phyloP scores from a whole-genome alignment of 106 monocot genomes.

The Allium sativum region DNA sequence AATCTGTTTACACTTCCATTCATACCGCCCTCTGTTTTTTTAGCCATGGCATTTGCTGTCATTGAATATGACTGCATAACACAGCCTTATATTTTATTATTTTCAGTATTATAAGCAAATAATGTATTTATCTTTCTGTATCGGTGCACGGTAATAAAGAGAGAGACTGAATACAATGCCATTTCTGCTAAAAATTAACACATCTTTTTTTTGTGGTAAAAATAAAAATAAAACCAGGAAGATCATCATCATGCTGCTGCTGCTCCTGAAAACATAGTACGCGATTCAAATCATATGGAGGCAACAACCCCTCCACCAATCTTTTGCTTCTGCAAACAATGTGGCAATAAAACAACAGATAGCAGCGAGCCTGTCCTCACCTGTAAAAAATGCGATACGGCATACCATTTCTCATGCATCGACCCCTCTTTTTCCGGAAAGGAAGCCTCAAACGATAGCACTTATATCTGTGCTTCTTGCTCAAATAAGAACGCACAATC shows the following conservation, averaged over 20 bases:
- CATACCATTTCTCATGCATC: constrained; percentile 60
- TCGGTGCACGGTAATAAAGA: too few species aligned
- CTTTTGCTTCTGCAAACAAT: constrained; percentile 44
- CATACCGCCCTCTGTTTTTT: too few species aligned
- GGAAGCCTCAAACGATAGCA: constrained; percentile 14
- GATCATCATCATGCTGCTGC: too few species aligned
- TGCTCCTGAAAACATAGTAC: not conserved
- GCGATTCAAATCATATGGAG: constrained; percentile 12
- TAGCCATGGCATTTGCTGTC: too few species aligned
- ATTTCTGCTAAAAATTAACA: not conserved
- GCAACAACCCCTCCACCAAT: constrained; percentile 21
- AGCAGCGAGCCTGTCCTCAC: constrained; percentile 37
- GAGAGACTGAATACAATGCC: not conserved
- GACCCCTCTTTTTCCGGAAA: constrained; percentile 22
- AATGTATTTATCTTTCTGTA: too few species aligned
- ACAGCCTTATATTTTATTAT: too few species aligned
- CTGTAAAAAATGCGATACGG: constrained; percentile 64
- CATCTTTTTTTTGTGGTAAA: too few species aligned
- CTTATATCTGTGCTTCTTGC: constrained; percentile 52
- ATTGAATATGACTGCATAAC: too few species aligned
- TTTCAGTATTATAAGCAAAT: too few species aligned
- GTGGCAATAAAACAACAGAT: constrained; percentile 26
- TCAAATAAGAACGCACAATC: constrained; percentile 3
- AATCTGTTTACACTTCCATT: too few species aligned
- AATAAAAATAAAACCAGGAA: too few species aligned